These are phyloP conservation scores for Psidium guajava DNA, from an alignment of 345 rosid genomes.

Conservation along the genomic window DNA sequence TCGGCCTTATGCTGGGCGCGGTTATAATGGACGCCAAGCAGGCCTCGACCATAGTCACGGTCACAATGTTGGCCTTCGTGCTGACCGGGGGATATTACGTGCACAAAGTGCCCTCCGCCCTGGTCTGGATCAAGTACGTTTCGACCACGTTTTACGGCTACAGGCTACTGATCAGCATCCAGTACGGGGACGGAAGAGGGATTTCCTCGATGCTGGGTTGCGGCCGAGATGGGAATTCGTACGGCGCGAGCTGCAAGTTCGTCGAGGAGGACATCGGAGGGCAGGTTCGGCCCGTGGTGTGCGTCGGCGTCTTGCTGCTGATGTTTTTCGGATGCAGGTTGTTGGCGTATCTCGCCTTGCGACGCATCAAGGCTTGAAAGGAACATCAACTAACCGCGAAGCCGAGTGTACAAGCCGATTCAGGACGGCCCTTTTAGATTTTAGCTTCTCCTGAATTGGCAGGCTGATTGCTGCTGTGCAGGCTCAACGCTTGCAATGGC, in stretches of 20 bases:
- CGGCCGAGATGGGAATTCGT: not conserved
- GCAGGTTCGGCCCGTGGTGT: constrained; percentile 36
- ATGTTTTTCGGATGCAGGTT: constrained; percentile 83
- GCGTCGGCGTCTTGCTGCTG: constrained; percentile 33
- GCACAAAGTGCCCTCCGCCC: constrained; percentile 57
- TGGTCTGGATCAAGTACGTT: constrained; percentile 74
- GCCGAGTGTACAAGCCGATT: not conserved
- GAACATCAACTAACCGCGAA: not conserved
- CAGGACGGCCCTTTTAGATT: not conserved
- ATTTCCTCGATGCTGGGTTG: constrained; percentile 39
- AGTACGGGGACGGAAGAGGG: constrained; percentile 46
- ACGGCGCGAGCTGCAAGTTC: constrained; percentile 36
- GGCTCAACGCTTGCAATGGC: not conserved
- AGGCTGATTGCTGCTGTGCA: not conserved
- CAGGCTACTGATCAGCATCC: constrained; percentile 45
- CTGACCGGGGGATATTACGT: constrained; percentile 83
- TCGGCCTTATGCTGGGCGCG: constrained; percentile 78
- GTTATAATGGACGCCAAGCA: constrained; percentile 86
- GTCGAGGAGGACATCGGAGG: constrained; percentile 58
- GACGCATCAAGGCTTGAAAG: constrained; percentile 29
- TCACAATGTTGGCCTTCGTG: constrained; percentile 81
- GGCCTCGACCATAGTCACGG: constrained; percentile 76
- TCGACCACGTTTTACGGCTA: constrained; percentile 72
- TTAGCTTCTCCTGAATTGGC: not conserved
- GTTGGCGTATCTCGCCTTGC: constrained; percentile 71